These are phyloP conservation scores for Sugiyamaella lignohabitans DNA, from an alignment of 805 yeast genomes.

Conservation along the genomic window DNA sequence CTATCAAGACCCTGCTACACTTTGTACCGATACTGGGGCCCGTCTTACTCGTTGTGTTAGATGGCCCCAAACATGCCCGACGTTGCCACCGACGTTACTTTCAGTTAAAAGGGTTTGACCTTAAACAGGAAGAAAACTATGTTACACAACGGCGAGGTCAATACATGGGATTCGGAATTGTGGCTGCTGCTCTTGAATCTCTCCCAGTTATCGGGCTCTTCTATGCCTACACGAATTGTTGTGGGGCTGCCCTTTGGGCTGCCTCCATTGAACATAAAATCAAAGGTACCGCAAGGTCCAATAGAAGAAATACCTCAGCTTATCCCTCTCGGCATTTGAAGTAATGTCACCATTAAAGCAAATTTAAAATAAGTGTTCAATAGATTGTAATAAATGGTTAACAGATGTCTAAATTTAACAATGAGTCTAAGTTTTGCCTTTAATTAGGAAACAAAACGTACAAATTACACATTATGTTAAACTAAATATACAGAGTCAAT, in stretches of 20 bases:
- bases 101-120: conserved; percentile 45
- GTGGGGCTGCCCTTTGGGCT: conserved; percentile 37
- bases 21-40: conserved; percentile 58
- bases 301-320: neutral
- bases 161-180: conserved; percentile 31
- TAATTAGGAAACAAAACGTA: no score
- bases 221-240: conserved; percentile 32
- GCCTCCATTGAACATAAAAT: conserved; percentile 24
- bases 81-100: conserved; percentile 51
- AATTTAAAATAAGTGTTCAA: neutral
- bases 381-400: neutral
- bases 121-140: conserved; percentile 35
- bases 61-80: conserved; percentile 50
- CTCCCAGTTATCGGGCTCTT: conserved; percentile 32
- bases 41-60: conserved; percentile 41
- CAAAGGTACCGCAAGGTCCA: neutral
- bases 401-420: neutral
- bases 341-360: no score
- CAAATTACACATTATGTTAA: no score
- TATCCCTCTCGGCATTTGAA: no score
- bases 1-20: conserved; percentile 36
- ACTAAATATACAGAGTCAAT: conserved; percentile 71
- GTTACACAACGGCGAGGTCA: conserved; percentile 26
- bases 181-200: conserved; percentile 33
- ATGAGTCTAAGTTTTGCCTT: no score